phyloP scores from a whole-genome alignment of 306 rosid genomes.

The Vigna radiata region DNA sequence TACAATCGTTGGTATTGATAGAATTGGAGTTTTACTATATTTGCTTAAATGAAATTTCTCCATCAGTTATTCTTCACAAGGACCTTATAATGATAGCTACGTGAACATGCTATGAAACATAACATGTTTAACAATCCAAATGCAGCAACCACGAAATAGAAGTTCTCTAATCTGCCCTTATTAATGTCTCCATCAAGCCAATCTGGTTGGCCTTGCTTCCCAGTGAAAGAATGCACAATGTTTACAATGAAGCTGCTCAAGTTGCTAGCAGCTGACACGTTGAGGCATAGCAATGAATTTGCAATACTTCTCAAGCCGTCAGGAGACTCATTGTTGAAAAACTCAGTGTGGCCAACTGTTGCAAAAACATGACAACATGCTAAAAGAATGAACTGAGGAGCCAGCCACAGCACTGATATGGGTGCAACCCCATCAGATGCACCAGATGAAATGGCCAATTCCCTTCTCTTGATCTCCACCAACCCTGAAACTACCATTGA shows the following conservation, averaged over 20 bases:
- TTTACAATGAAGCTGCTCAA: conserved; percentile 43
- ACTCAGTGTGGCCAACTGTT: conserved; percentile 55
- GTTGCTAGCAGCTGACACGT: conserved; percentile 46
- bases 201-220: conserved; percentile 45
- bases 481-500: conserved; percentile 42
- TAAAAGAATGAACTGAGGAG: conserved; percentile 52
- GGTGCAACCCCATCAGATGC: conserved; percentile 35
- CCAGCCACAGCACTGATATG: conserved; percentile 61
- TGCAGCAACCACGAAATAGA: conserved; percentile 51
- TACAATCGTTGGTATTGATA: no score
- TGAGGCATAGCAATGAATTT: conserved; percentile 47
- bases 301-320: conserved; percentile 56
- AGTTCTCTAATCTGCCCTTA: conserved; percentile 56
- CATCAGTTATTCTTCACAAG: neutral
- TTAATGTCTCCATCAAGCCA: conserved; percentile 62
- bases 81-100: conserved; percentile 44
- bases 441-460: neutral
- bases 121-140: conserved; percentile 41
- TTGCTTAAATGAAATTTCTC: neutral
- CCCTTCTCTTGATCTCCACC: conserved; percentile 41
- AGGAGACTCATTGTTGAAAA: conserved; percentile 63
- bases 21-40: no score
- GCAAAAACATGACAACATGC: conserved; percentile 47
- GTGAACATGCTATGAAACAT: conserved; percentile 46
- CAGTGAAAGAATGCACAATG: conserved; percentile 44